These are phyloP conservation scores for Nakaseomyces sp. DNA, from an alignment of 1,139 yeast species.

Conservation along the genomic window DNA sequence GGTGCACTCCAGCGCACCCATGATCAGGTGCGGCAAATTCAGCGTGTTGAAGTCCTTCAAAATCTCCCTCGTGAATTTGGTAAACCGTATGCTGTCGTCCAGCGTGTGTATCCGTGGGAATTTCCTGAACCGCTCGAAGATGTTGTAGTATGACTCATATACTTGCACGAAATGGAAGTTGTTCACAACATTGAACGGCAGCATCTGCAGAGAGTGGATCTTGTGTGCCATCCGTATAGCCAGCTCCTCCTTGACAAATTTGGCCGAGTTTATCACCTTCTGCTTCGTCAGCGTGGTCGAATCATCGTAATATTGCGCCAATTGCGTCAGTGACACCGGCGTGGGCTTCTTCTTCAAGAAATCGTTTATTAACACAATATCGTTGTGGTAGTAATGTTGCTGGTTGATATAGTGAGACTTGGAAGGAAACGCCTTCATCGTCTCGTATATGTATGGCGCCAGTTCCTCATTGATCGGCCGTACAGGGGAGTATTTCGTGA, in stretches of 20 bases:
- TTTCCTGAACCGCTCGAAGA: conserved; percentile 75
- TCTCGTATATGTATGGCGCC: conserved; percentile 27
- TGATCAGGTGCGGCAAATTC: conserved; percentile 78
- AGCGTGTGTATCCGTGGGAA: conserved; percentile 57
- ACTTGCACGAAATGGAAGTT: conserved; percentile 80
- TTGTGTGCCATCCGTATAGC: conserved; percentile 79
- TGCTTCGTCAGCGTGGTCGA: conserved; percentile 49
- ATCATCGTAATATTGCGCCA: conserved; percentile 81
- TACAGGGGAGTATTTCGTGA: conserved; percentile 28
- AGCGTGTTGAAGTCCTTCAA: conserved; percentile 66
- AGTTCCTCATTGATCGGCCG: conserved; percentile 26
- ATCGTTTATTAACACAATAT: conserved; percentile 46
- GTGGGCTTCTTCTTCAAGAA: conserved; percentile 66
- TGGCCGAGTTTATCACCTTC: conserved; percentile 73
- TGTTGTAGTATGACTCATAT: conserved; percentile 79
- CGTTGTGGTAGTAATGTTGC: conserved; percentile 83
- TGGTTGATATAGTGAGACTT: conserved; percentile 35
- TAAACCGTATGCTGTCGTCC: conserved; percentile 67
- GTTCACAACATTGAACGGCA: conserved; percentile 78
- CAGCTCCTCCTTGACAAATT: conserved; percentile 76
- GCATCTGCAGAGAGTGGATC: conserved; percentile 64
- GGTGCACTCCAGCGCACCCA: conserved; percentile 85
- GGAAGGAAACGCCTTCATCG: conserved; percentile 27
- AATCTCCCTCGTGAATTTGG: conserved; percentile 51
- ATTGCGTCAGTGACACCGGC: conserved; percentile 78